Conservation (phyloP, 176 grass and related monocot genomes). For the Rhynchospora breviuscula region DNA sequence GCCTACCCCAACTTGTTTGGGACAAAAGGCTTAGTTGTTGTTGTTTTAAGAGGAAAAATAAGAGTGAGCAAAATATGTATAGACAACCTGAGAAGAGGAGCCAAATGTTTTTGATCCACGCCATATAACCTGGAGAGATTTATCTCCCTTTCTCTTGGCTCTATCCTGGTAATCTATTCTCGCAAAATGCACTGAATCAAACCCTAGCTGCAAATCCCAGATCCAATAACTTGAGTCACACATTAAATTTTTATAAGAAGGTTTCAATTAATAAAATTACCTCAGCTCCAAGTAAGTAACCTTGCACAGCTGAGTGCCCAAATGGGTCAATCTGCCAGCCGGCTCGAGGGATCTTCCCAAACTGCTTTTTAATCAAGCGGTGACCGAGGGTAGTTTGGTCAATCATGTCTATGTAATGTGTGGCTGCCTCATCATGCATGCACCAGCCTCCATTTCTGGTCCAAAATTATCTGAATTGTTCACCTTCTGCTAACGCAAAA, state of each 20-base stretch:
- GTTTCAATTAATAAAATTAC: conserved; percentile 37
- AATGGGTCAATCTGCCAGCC: conserved; percentile 97
- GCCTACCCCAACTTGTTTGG: no score
- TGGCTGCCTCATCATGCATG: conserved; percentile 94
- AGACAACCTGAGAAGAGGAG: conserved; percentile 67
- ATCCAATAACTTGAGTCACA: conserved; percentile 6
- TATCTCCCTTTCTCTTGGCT: conserved; percentile 50
- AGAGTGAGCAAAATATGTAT: not conserved
- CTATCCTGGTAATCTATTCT: conserved; percentile 99
- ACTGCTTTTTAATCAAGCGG: conserved; percentile 65
- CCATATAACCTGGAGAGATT: conserved; percentile 91
- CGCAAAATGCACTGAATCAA: conserved; percentile 85
- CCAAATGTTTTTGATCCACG: conserved; percentile 76
- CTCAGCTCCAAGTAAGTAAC: conserved; percentile 83
- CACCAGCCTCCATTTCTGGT: conserved; percentile 93
- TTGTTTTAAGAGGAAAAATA: not conserved
- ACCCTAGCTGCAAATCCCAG: conserved; percentile 61
- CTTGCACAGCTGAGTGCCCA: conserved; percentile 86
- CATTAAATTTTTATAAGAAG: not conserved
- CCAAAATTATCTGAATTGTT: conserved; percentile 16
- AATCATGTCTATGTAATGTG: conserved; percentile 97
- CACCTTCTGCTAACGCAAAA: not conserved
- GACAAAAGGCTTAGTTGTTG: no score
- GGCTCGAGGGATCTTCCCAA: conserved; percentile 68
- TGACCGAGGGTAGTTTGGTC: conserved; percentile 96